These are phyloP conservation scores for Leucocoprinus sp. DNA, from an alignment of 768 basidiomycete species.

Conservation along the genomic window DNA sequence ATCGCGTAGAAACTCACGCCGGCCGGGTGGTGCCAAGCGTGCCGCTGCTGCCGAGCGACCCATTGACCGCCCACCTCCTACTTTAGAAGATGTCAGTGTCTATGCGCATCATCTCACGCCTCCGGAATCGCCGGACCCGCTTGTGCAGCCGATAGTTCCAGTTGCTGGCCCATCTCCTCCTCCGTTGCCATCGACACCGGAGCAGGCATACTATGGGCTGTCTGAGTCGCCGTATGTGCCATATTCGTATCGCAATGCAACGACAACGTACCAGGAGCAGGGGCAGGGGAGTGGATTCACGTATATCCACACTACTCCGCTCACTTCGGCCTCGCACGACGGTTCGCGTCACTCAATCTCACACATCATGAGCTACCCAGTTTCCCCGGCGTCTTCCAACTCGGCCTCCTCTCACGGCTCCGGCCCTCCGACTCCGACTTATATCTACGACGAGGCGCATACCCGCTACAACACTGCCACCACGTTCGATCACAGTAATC, in stretches of 20 bases:
- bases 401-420: constrained; percentile 38
- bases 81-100: background rate
- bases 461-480: constrained; percentile 26
- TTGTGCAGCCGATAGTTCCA: constrained; percentile 43
- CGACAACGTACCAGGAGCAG: constrained; percentile 39
- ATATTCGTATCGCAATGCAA: constrained; percentile 32
- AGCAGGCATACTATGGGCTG: constrained; percentile 30
- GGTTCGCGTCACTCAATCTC: constrained; percentile 54
- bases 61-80: no score
- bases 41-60: background rate
- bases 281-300: constrained; percentile 27
- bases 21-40: constrained; percentile 32
- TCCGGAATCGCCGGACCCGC: constrained; percentile 48
- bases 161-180: constrained; percentile 27
- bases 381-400: constrained; percentile 45
- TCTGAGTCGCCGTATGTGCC: constrained; percentile 15
- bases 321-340: constrained; percentile 20
- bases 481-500: constrained; percentile 19
- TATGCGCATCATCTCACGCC: constrained; percentile 32
- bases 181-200: constrained; percentile 40
- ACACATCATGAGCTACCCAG: constrained; percentile 41
- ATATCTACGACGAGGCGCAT: constrained; percentile 39
- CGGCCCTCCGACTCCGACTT: constrained; percentile 37
- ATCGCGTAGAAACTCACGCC: constrained; percentile 59
- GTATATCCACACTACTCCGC: constrained; percentile 30